Conservation (phyloP, 2,329 filamentous ascomycete species). For the Penicillium brasilianum region DNA sequence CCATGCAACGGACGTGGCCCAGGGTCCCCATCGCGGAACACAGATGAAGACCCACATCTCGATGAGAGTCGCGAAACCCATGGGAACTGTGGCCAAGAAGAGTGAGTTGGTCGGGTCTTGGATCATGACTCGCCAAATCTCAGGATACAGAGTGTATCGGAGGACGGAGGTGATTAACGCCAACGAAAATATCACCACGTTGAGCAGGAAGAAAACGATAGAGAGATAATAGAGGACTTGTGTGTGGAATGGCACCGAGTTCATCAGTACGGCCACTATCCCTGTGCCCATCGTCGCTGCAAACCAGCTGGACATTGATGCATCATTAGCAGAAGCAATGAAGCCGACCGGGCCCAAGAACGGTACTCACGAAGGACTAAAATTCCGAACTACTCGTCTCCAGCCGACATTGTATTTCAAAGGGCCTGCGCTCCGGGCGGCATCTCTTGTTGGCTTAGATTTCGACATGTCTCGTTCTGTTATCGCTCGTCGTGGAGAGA, state of each 20-base stretch:
- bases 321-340: not conserved
- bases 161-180: constrained; percentile 62
- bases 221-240: constrained; percentile 64
- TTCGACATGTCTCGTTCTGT: not conserved
- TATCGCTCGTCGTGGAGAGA: not conserved
- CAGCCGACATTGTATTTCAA: constrained; percentile 32
- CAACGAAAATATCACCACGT: constrained; percentile 61
- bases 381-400: constrained; percentile 57
- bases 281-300: constrained; percentile 70
- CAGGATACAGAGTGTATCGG: constrained; percentile 66
- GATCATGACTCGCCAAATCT: constrained; percentile 68
- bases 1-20: constrained; percentile 56
- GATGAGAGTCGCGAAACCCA: constrained; percentile 68
- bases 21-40: constrained; percentile 60
- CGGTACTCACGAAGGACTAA: constrained; percentile 59
- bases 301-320: constrained; percentile 57
- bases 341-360: not conserved
- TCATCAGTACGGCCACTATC: constrained; percentile 67
- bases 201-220: constrained; percentile 65
- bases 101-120: constrained; percentile 67
- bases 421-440: not conserved
- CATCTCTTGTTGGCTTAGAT: not conserved
- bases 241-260: constrained; percentile 65
- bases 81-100: constrained; percentile 68
- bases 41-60: constrained; percentile 66